These are phyloP conservation scores for Ammopiptanthus mongolicus DNA, from an alignment of 306 rosid species.

Conservation along the genomic window DNA sequence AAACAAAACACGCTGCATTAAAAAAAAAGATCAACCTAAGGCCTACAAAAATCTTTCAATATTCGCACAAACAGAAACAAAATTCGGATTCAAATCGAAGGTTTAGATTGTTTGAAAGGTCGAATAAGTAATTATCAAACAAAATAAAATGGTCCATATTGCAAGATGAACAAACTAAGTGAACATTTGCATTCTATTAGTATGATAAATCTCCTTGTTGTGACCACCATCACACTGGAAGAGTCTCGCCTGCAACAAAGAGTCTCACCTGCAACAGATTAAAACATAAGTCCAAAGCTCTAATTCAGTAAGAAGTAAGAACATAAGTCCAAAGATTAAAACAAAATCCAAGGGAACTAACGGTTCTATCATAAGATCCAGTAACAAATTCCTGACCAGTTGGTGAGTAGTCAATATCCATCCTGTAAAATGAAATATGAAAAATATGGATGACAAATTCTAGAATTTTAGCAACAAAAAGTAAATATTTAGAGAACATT, in stretches of 20 bases:
- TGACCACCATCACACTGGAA: constrained; percentile 89
- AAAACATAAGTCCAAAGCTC: too few species aligned
- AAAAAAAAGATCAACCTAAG: neutral
- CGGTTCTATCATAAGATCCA: constrained; percentile 96
- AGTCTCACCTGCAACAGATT: constrained; percentile 57
- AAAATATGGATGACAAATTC: neutral
- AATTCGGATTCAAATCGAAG: neutral
- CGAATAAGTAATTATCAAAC: neutral
- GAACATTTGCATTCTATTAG: constrained; percentile 96
- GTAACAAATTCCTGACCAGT: constrained; percentile 98
- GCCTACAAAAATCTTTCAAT: neutral
- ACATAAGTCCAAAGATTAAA: neutral
- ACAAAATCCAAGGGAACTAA: constrained; percentile 40
- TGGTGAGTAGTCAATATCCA: constrained; percentile 96
- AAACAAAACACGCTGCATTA: constrained; percentile 78
- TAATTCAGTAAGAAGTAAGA: neutral
- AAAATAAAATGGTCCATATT: neutral
- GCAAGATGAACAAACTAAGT: neutral
- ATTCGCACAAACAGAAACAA: neutral
- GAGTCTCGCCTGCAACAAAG: too few species aligned
- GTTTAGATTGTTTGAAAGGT: neutral
- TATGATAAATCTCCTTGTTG: constrained; percentile 88
- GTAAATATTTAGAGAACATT: neutral
- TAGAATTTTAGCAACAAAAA: neutral
- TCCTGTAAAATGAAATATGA: constrained; percentile 40